These are phyloP conservation scores for Juncus inflexus DNA, from an alignment of 176 grass and related monocot genomes.

Conservation along the genomic window DNA sequence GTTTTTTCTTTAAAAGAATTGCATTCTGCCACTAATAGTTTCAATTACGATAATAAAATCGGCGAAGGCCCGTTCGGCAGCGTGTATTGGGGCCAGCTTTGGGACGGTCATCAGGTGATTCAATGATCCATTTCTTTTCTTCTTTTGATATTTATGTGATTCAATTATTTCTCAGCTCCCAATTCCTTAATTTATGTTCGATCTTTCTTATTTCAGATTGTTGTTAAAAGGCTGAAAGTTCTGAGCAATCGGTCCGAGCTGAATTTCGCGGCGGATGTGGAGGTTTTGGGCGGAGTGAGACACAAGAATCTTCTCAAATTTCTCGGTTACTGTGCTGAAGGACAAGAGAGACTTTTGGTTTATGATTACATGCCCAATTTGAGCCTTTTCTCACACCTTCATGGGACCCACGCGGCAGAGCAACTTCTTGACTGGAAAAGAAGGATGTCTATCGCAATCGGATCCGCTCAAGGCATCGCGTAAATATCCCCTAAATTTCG, in stretches of 20 bases:
- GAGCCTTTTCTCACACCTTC: conserved; percentile 64
- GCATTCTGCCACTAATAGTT: conserved; percentile 67
- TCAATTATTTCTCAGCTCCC: not conserved
- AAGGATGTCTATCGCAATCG: conserved; percentile 56
- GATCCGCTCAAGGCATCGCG: conserved; percentile 49
- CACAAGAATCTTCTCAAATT: conserved; percentile 76
- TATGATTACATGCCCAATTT: conserved; percentile 75
- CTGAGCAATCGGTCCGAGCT: conserved; percentile 44
- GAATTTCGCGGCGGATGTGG: conserved; percentile 69
- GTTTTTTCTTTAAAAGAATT: conserved; percentile 69
- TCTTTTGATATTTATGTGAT: not conserved
- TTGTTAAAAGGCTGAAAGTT: conserved; percentile 69
- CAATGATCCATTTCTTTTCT: conserved; percentile 9
- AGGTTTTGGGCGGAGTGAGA: conserved; percentile 56
- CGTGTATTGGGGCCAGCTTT: conserved; percentile 85
- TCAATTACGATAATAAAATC: conserved; percentile 88
- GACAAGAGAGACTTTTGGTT: conserved; percentile 62
- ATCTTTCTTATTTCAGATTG: conserved; percentile 49
- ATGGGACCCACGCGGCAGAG: conserved; percentile 55
- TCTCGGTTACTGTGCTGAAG: conserved; percentile 74
- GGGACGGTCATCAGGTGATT: conserved; percentile 79
- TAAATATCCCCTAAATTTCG: conserved; percentile 36
- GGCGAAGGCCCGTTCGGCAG: conserved; percentile 62
- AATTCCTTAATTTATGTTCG: not conserved
- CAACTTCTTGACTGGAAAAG: conserved; percentile 75